These are phyloP conservation scores for Xylariales sp. DNA, from an alignment of 2,329 filamentous ascomycete species.

Conservation along the genomic window DNA sequence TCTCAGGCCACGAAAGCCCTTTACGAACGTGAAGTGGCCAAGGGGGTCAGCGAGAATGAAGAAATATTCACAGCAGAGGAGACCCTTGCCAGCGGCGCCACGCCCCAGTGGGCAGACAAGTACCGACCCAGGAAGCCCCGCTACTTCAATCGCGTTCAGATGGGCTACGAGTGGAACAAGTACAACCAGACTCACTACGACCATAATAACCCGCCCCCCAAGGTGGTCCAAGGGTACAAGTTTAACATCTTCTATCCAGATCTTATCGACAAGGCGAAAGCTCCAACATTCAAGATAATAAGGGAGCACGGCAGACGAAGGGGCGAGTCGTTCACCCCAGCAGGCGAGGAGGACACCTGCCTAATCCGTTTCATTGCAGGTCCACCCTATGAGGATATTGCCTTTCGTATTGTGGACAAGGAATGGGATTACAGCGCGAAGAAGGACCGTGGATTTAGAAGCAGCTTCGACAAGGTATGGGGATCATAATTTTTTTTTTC, in stretches of 20 bases:
- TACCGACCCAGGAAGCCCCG: conserved; percentile 86
- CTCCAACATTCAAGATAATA: conserved; percentile 93
- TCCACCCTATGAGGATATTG: conserved; percentile 93
- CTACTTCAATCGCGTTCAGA: conserved; percentile 97
- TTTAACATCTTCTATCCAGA: conserved; percentile 99
- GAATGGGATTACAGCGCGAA: conserved; percentile 99
- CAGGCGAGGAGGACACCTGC: conserved; percentile 95
- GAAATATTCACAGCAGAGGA: conserved; percentile 94
- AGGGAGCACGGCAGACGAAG: conserved; percentile 84
- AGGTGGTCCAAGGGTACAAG: conserved; percentile 98
- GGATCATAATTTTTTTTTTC: conserved; percentile 9
- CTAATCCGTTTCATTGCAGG: conserved; percentile 94
- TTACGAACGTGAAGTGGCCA: conserved; percentile 88
- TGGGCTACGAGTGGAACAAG: conserved; percentile 99
- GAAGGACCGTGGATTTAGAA: conserved; percentile 88
- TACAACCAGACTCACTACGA: conserved; percentile 99
- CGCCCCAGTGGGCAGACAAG: conserved; percentile 77
- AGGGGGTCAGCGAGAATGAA: conserved; percentile 88
- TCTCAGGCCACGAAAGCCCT: conserved; percentile 83
- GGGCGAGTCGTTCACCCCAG: conserved; percentile 87
- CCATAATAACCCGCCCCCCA: conserved; percentile 94
- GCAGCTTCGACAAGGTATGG: conserved; percentile 93
- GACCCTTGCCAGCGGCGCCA: conserved; percentile 58
- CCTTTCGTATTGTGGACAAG: conserved; percentile 94
- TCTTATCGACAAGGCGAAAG: conserved; percentile 88